These are phyloP conservation scores for Neurospora sp. DNA, from an alignment of 2,329 filamentous ascomycete species.

Conservation along the genomic window DNA sequence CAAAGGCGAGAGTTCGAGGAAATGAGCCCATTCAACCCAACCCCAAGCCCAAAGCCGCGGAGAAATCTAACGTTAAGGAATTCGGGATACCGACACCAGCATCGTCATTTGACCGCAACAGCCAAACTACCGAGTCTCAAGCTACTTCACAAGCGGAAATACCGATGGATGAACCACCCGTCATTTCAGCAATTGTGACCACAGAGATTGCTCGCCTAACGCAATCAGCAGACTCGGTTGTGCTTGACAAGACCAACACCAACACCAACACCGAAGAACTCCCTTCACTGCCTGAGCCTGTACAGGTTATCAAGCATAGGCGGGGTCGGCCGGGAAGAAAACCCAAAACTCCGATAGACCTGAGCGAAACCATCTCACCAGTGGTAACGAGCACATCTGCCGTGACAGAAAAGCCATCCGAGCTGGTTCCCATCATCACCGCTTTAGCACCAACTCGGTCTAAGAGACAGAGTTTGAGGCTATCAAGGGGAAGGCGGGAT, in stretches of 20 bases:
- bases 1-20: slow-evolving; percentile 3
- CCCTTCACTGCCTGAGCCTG: neutral
- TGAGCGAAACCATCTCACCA: neutral
- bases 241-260: neutral
- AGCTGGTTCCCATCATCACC: neutral
- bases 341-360: neutral
- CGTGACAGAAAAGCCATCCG: neutral
- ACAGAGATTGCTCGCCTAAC: neutral
- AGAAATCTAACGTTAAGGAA: neutral
- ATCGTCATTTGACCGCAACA: neutral
- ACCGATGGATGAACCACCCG: neutral
- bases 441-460: neutral
- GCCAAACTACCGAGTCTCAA: neutral
- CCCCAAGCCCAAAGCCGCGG: slow-evolving; percentile 3
- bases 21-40: neutral
- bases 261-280: neutral
- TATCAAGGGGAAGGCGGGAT: neutral
- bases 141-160: neutral
- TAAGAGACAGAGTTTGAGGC: neutral
- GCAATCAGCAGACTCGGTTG: neutral
- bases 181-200: neutral
- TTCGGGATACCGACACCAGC: neutral
- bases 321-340: neutral
- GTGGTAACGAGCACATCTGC: neutral
- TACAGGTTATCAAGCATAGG: neutral